phyloP scores from a whole-genome alignment of 2,329 filamentous ascomycete species.

The Stagonosporopsis cucurbitacearum region DNA sequence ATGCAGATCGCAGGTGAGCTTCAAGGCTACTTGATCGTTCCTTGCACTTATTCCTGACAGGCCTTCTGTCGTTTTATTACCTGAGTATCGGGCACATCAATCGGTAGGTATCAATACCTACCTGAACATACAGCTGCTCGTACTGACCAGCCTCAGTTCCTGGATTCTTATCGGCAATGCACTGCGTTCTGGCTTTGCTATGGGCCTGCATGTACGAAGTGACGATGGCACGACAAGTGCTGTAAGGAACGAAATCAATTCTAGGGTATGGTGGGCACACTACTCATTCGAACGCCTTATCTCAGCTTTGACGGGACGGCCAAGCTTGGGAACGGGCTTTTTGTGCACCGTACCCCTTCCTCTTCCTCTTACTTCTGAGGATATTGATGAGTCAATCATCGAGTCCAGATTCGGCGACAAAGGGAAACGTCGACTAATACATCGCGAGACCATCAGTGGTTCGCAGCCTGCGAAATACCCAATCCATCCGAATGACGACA shows the following conservation, averaged over 20 bases:
- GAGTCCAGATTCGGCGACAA: slow-evolving; percentile 20
- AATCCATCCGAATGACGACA: background rate
- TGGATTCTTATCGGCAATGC: slow-evolving; percentile 48
- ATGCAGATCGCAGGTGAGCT: slow-evolving; percentile 42
- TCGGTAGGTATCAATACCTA: slow-evolving; percentile 36
- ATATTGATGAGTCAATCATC: slow-evolving; percentile 27
- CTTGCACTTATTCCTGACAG: slow-evolving; percentile 1
- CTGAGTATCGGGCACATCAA: slow-evolving; percentile 50
- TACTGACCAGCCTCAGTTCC: slow-evolving; percentile 33
- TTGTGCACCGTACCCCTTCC: slow-evolving; percentile 44
- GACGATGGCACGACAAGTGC: slow-evolving; percentile 31
- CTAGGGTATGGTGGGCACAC: slow-evolving; percentile 51
- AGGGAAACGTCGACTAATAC: background rate
- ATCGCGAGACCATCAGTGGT: background rate
- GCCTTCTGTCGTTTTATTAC: slow-evolving; percentile 50
- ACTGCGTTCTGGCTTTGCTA: slow-evolving; percentile 43
- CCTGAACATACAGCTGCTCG: background rate
- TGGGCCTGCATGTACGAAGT: slow-evolving; percentile 49
- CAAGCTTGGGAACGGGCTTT: slow-evolving; percentile 38
- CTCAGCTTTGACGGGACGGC: slow-evolving; percentile 47
- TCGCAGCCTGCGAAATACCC: background rate
- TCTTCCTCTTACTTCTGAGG: slow-evolving; percentile 36
- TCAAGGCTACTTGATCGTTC: background rate
- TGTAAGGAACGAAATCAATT: slow-evolving; percentile 42
- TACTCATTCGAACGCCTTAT: slow-evolving; percentile 47